Evolutionary conservation across 371 early-diverging fungal species (phyloP).

Genomic region (Zychaea mexicana): DNA sequence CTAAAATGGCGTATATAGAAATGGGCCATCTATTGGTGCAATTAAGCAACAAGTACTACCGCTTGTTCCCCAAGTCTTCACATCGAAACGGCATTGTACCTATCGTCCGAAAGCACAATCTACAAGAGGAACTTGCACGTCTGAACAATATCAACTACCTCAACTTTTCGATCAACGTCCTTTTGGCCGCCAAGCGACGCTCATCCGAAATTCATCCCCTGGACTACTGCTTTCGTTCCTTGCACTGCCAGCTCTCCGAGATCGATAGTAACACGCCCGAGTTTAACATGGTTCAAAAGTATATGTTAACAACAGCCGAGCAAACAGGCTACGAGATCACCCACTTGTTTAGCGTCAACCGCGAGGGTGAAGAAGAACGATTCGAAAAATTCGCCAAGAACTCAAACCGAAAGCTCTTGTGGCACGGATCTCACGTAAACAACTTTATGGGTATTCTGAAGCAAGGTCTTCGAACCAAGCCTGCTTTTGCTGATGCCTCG

Average conservation of each 20-base stretch:
- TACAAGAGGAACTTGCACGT: conserved; percentile 31
- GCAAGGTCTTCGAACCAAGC: conserved; percentile 45
- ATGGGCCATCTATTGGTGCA: conserved; percentile 28
- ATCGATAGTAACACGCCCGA: conserved; percentile 10
- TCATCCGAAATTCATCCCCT: conserved; percentile 40
- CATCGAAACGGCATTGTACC: conserved; percentile 26
- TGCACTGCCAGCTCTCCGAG: conserved; percentile 38
- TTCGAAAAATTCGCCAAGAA: conserved; percentile 27
- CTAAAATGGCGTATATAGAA: conserved; percentile 3
- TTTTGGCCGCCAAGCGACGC: conserved; percentile 55
- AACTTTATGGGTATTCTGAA: conserved; percentile 51
- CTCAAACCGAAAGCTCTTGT: conserved; percentile 43
- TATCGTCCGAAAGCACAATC: conserved; percentile 10
- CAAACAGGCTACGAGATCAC: conserved; percentile 35
- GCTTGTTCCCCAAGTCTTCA: conserved; percentile 31
- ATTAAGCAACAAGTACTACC: conserved; percentile 41
- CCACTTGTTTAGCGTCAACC: conserved; percentile 34
- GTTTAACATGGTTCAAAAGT: conserved; percentile 36
- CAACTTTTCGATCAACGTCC: conserved; percentile 49
- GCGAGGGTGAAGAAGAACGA: conserved; percentile 27
- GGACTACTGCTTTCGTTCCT: conserved; percentile 52
- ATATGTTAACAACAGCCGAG: conserved; percentile 38
- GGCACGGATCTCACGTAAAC: conserved; percentile 53
- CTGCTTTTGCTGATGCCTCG: conserved; percentile 20
- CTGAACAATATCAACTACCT: conserved; percentile 46